Conservation (phyloP, 805 yeast genomes). For the Candida montana region DNA sequence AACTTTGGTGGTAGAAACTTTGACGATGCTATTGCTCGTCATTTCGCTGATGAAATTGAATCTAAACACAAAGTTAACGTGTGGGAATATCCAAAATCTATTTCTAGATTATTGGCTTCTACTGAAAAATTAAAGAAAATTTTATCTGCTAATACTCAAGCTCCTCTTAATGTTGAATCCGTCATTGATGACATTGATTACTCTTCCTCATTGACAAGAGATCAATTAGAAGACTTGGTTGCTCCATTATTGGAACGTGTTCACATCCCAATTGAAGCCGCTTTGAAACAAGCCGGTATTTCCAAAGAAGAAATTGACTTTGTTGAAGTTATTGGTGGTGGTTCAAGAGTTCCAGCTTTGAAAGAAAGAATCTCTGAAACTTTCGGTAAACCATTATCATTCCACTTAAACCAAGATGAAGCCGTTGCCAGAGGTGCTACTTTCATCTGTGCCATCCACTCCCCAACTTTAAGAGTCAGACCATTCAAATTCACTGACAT, state of each 20-base stretch:
- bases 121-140: slow-evolving; percentile 94
- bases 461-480: slow-evolving; percentile 97
- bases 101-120: slow-evolving; percentile 85
- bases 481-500: slow-evolving; percentile 97
- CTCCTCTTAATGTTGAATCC: slow-evolving; percentile 93
- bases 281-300: slow-evolving; percentile 76
- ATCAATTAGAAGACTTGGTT: slow-evolving; percentile 86
- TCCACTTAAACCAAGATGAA: slow-evolving; percentile 98
- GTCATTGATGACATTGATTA: slow-evolving; percentile 97
- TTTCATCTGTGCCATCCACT: slow-evolving; percentile 97
- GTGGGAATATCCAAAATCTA: slow-evolving; percentile 88
- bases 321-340: slow-evolving; percentile 96
- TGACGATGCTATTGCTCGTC: slow-evolving; percentile 89
- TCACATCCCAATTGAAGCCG: slow-evolving; percentile 70
- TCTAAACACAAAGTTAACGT: slow-evolving; percentile 91
- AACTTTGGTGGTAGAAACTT: slow-evolving; percentile 98
- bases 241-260: slow-evolving; percentile 76
- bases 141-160: slow-evolving; percentile 89
- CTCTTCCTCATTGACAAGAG: slow-evolving; percentile 81
- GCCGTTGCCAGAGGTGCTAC: slow-evolving; percentile 99
- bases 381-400: slow-evolving; percentile 81
- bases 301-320: slow-evolving; percentile 73
- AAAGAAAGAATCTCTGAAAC: slow-evolving; percentile 75
- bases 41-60: slow-evolving; percentile 90
- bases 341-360: slow-evolving; percentile 93